A percentile compares a stretch with the other conserved stretches of the same genome.
These are phyloP conservation scores for Kazachstania bromeliacearum DNA, from an alignment of 805 yeast species.

Conservation along the genomic window DNA sequence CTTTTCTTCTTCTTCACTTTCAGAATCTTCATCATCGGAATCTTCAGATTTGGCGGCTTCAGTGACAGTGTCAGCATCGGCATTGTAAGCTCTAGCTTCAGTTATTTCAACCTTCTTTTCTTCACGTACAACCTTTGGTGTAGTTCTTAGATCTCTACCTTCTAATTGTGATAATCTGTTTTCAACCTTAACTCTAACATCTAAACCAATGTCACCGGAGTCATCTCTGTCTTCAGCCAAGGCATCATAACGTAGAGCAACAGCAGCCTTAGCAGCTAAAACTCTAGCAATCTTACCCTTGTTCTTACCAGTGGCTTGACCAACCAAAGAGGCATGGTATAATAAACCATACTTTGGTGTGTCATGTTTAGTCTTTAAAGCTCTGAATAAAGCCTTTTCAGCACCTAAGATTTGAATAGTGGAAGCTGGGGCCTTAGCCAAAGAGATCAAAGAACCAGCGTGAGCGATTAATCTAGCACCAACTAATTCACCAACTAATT, in stretches of 20 bases:
- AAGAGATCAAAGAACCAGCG: constrained; percentile 86
- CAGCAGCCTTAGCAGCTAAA: constrained; percentile 96
- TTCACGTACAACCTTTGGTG: constrained; percentile 72
- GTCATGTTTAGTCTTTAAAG: constrained; percentile 95
- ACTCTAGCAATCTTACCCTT: constrained; percentile 99
- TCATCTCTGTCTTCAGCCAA: constrained; percentile 95
- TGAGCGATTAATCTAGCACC: constrained; percentile 98
- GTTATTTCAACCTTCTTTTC: constrained; percentile 79
- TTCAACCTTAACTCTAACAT: constrained; percentile 88
- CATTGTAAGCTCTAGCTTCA: constrained; percentile 83
- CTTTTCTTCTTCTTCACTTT: constrained; percentile 31
- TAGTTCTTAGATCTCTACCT: constrained; percentile 91
- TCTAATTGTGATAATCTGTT: constrained; percentile 88
- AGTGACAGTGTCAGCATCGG: constrained; percentile 77
- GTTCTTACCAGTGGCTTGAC: constrained; percentile 96
- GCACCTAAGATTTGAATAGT: constrained; percentile 98
- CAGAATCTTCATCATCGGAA: constrained; percentile 31
- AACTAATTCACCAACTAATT: constrained; percentile 92
- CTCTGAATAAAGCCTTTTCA: constrained; percentile 97
- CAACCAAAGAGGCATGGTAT: constrained; percentile 94
- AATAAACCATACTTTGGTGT: constrained; percentile 97
- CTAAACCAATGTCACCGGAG: constrained; percentile 85
- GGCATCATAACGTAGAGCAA: constrained; percentile 92
- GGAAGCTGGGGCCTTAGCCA: constrained; percentile 98
- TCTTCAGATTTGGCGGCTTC: constrained; percentile 28